Percentiles rank a stretch among this genome's conserved stretches.
Evolutionary conservation across 2,329 filamentous ascomycete genomes (phyloP).

Genomic region (Didymella arachidicola): DNA sequence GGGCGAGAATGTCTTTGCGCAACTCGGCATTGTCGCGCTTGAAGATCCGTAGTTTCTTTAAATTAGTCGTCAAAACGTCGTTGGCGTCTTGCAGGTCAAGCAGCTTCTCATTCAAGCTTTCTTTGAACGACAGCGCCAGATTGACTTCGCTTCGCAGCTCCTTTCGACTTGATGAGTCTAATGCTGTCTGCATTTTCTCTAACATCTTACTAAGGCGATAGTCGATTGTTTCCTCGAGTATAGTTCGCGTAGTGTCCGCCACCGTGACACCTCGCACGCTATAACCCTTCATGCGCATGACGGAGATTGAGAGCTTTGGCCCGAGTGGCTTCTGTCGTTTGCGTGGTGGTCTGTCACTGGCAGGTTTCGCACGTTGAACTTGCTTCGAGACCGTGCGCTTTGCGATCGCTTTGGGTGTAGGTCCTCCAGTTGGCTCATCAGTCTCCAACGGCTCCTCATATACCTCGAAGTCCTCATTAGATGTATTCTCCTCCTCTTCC

Average conservation of each 20-base stretch:
- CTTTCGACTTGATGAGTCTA: conserved; percentile 50
- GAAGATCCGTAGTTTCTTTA: conserved; percentile 55
- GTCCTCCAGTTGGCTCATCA: conserved; percentile 24
- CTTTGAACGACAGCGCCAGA: conserved; percentile 57
- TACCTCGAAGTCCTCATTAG: conserved; percentile 9
- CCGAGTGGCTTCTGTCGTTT: conserved; percentile 42
- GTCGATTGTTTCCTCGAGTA: conserved; percentile 59
- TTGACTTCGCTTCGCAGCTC: conserved; percentile 56
- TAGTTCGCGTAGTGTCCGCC: conserved; percentile 62
- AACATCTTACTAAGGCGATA: conserved; percentile 55
- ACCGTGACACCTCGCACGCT: conserved; percentile 54
- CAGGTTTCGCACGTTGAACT: conserved; percentile 21
- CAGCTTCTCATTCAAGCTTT: conserved; percentile 58
- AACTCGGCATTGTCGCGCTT: conserved; percentile 56
- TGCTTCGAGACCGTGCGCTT: conserved; percentile 27
- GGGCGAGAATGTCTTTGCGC: conserved; percentile 56
- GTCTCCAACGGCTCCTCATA: conserved; percentile 29
- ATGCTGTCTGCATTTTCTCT: conserved; percentile 48
- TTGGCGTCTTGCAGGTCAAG: conserved; percentile 62
- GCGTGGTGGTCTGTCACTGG: conserved; percentile 33
- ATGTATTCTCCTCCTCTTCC: neutral
- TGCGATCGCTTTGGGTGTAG: conserved; percentile 20
- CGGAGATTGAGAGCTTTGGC: conserved; percentile 42
- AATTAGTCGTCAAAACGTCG: conserved; percentile 58
- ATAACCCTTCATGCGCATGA: conserved; percentile 52